Evolutionary conservation across 2,329 filamentous ascomycete species (phyloP), one percentile per base, ranked within the genome.

Genomic region (Colletotrichum horii): DNA sequence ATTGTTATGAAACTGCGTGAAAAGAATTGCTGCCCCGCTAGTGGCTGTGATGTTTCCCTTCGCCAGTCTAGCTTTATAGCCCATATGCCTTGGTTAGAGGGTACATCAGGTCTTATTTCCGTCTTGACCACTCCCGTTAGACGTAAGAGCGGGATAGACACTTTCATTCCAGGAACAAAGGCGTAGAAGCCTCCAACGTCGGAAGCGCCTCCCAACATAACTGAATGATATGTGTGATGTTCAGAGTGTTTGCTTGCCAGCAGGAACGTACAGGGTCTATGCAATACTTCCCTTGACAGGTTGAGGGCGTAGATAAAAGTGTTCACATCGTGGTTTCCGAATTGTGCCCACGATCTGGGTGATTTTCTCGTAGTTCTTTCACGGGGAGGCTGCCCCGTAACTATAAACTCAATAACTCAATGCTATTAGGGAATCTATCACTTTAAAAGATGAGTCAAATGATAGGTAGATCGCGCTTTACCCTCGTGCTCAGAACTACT

Each of bases 101-200:
- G 11, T 12, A n/a, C 0, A 48, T 14, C 11, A 14, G 22, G 0
- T n/a, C 43, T 15, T 12, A n/a, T 22, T 6, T n/a, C 19, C 22
- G 11, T 52, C n/a, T 22, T 52, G 2, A 14, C n/a, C n/a, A 52
- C 43, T 52, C n/a, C 43, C 11, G 9, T 2, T 22, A 22, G n/a
- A 14, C n/a, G 5, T 22, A 22, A 52, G 0, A 14, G n/a, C 6
- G 2, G n/a, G n/a, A 52, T 3, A n/a, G n/a, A 14, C 2, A 52
- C n/a, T 52, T 22, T n/a, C 22, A 7, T 14, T 22, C 43, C 11
- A 14, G n/a, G 43, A 12, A 12, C 6, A 14, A 7, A 3, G 11
- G 43, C 6, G 43, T 22, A n/a, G 43, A n/a, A 48, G n/a, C 5
- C 43, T 22, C 43, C 0, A 22, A 8, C 11, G 3, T 4, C n/a